phyloP scores from a whole-genome alignment of 1,284 basidiomycete genomes.

The Ceratobasidium sp. region DNA sequence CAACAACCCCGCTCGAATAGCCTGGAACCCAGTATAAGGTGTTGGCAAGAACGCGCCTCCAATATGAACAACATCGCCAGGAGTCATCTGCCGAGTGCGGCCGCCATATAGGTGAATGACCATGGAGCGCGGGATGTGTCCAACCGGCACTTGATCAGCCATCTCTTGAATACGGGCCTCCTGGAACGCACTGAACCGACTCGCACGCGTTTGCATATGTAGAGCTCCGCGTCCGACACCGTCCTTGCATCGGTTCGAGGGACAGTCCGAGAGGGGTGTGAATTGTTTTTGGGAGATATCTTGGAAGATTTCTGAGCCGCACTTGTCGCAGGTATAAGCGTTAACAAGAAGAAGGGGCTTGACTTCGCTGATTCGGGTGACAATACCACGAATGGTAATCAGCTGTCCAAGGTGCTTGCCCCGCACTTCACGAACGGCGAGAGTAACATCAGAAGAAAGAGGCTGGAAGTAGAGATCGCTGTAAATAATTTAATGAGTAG shows the following conservation, averaged over 20 bases:
- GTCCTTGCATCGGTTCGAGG: conserved; percentile 78
- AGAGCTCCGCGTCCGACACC: conserved; percentile 92
- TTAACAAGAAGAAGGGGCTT: conserved; percentile 97
- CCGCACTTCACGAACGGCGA: conserved; percentile 93
- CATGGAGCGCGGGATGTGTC: conserved; percentile 99
- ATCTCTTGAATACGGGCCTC: conserved; percentile 99
- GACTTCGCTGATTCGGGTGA: conserved; percentile 98
- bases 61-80: conserved; percentile 94
- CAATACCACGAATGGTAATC: conserved; percentile 96
- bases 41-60: conserved; percentile 91
- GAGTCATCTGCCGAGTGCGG: conserved; percentile 91
- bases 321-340: conserved; percentile 98
- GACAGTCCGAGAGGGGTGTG: conserved; percentile 88
- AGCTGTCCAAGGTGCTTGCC: conserved; percentile 88
- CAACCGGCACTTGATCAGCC: conserved; percentile 99
- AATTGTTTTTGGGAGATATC: conserved; percentile 96
- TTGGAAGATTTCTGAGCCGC: conserved; percentile 98
- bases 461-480: conserved; percentile 96
- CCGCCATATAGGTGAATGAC: conserved; percentile 92
- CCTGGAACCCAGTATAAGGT: conserved; percentile 88
- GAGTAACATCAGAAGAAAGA: conserved; percentile 66
- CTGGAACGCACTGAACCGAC: conserved; percentile 97
- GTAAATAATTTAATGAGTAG: conserved; percentile 14
- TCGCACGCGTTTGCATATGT: conserved; percentile 98
- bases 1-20: conserved; percentile 91